phyloP scores from a whole-genome alignment of 208 protist species.

The Leishmania aethiopica region DNA sequence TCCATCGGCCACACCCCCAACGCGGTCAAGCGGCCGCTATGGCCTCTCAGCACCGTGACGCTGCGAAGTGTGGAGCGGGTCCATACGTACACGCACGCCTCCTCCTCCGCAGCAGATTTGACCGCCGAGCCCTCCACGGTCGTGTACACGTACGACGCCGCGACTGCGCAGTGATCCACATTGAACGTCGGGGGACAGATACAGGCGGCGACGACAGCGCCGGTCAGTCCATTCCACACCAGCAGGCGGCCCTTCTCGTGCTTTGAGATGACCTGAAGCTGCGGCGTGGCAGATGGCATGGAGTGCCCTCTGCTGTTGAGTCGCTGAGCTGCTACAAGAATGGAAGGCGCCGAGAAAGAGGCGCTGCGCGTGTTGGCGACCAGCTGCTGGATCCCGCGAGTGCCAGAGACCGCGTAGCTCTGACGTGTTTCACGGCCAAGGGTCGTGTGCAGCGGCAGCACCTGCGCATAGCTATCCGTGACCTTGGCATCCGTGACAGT shows the following conservation, averaged over 20 bases:
- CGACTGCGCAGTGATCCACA: slow-evolving; percentile 64
- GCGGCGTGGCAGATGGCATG: background rate
- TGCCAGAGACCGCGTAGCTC: slow-evolving; percentile 21
- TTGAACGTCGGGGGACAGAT: slow-evolving; percentile 43
- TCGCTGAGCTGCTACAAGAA: background rate
- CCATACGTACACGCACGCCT: slow-evolving; percentile 75
- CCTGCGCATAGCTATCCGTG: slow-evolving; percentile 12
- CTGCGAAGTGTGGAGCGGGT: slow-evolving; percentile 42
- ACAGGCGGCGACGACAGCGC: slow-evolving; percentile 46
- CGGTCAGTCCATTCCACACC: slow-evolving; percentile 59
- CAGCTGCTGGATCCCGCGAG: slow-evolving; percentile 30
- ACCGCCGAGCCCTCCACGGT: slow-evolving; percentile 50
- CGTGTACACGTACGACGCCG: slow-evolving; percentile 48
- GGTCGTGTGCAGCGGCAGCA: background rate
- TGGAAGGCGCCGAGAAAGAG: background rate
- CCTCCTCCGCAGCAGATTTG: slow-evolving; percentile 47
- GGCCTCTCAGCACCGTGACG: slow-evolving; percentile 47
- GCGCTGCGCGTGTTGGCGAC: slow-evolving; percentile 18
- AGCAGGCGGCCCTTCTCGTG: slow-evolving; percentile 75
- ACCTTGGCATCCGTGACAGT: background rate
- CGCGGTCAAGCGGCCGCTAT: slow-evolving; percentile 63
- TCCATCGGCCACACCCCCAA: slow-evolving; percentile 51
- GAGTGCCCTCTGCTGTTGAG: background rate
- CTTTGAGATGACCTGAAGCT: slow-evolving; percentile 36
- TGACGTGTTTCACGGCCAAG: background rate